Evolutionary conservation across 768 basidiomycete species (phyloP).

Genomic region (Xerocomus spinulosus): DNA sequence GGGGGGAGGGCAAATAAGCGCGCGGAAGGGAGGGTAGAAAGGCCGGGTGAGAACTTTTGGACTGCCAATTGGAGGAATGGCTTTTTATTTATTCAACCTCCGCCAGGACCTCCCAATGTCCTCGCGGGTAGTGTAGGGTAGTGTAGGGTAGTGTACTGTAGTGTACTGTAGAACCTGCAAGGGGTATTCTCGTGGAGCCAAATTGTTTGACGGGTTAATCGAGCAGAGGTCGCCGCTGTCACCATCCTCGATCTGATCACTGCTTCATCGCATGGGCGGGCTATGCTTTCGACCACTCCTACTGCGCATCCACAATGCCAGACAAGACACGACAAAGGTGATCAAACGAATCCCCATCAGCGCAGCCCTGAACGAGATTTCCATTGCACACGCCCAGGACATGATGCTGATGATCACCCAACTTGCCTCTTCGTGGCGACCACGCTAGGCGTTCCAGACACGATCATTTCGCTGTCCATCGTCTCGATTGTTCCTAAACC

Average conservation of each 20-base stretch:
- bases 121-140: too few relatives aligned
- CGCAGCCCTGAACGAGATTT: not conserved
- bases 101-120: constrained; percentile 18
- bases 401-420: not conserved
- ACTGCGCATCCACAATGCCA: too few relatives aligned
- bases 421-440: constrained; percentile 1
- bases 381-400: not conserved
- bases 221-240: constrained; percentile 1
- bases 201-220: too few relatives aligned
- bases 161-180: too few relatives aligned
- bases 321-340: not conserved
- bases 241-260: not conserved
- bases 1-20: constrained; percentile 9
- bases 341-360: not conserved
- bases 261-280: too few relatives aligned
- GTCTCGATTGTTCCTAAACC: not conserved
- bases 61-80: constrained; percentile 12
- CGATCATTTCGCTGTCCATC: not conserved
- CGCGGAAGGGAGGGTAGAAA: constrained; percentile 17
- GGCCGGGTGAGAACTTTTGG: constrained; percentile 27
- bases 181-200: too few relatives aligned
- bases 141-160: too few relatives aligned
- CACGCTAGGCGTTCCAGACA: not conserved
- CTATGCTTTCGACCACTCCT: too few relatives aligned
- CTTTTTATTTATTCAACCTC: constrained; percentile 23